These are phyloP conservation scores for Musa acuminata DNA, from an alignment of 176 grass and related monocot species.

Conservation along the genomic window DNA sequence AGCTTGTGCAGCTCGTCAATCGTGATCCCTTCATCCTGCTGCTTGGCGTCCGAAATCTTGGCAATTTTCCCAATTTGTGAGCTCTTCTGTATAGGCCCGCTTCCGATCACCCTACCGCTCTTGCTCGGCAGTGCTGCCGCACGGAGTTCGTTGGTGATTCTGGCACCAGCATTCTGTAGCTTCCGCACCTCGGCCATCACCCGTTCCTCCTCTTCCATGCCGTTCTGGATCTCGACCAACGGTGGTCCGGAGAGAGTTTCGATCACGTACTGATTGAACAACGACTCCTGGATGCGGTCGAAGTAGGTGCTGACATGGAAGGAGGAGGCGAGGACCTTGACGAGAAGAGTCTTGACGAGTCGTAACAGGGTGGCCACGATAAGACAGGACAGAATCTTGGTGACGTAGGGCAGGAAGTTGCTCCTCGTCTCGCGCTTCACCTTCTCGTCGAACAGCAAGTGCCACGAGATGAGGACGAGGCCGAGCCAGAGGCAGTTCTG, in stretches of 20 bases:
- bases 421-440: conserved; percentile 27
- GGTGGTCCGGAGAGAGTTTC: conserved; percentile 83
- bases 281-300: conserved; percentile 81
- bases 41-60: conserved; percentile 30
- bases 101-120: background rate
- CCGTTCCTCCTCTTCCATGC: conserved; percentile 37
- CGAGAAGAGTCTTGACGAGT: conserved; percentile 74
- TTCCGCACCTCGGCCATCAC: conserved; percentile 70
- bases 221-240: conserved; percentile 30
- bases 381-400: conserved; percentile 77
- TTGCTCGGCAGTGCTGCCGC: conserved; percentile 32
- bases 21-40: conserved; percentile 56
- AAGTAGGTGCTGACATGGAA: conserved; percentile 99
- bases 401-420: conserved; percentile 61
- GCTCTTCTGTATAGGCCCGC: background rate
- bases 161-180: conserved; percentile 55
- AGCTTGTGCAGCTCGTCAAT: conserved; percentile 84
- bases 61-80: conserved; percentile 28
- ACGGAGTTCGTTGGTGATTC: conserved; percentile 54
- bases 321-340: conserved; percentile 86
- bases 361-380: conserved; percentile 63
- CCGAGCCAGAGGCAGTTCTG: conserved; percentile 89
- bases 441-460: conserved; percentile 55
- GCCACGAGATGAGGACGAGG: conserved; percentile 72
- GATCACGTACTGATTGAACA: conserved; percentile 96